These are phyloP conservation scores for Xerocomellus intermedius DNA, from an alignment of 768 basidiomycete genomes.

Conservation along the genomic window DNA sequence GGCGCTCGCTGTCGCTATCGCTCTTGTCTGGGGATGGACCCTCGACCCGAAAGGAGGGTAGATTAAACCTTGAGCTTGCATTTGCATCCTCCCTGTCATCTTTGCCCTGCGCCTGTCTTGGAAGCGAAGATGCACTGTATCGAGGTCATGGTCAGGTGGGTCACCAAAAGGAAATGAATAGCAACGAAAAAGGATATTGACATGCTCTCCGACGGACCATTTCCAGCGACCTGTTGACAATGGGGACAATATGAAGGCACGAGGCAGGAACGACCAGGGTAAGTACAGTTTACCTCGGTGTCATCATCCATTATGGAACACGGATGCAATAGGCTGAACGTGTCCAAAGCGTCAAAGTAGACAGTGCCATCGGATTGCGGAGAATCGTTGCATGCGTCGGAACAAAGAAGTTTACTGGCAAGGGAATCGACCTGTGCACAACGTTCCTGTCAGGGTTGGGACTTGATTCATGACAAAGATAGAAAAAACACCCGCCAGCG, in stretches of 20 bases:
- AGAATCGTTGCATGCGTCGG: neutral
- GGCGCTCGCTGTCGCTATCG: neutral
- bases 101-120: conserved; percentile 9
- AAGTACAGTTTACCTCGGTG: conserved; percentile 7
- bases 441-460: conserved; percentile 10
- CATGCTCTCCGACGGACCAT: conserved; percentile 9
- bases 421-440: conserved; percentile 5
- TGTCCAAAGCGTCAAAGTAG: conserved; percentile 27
- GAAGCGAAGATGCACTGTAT: conserved; percentile 6
- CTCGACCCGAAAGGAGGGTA: conserved; percentile 19
- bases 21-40: conserved; percentile 12
- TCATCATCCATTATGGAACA: conserved; percentile 4
- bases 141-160: conserved; percentile 6
- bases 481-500: neutral
- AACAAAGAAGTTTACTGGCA: neutral
- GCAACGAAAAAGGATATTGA: conserved; percentile 13
- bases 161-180: conserved; percentile 11
- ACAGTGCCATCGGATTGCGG: conserved; percentile 17
- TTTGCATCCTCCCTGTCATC: neutral
- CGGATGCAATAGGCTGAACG: conserved; percentile 4
- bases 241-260: neutral
- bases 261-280: neutral
- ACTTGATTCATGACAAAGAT: neutral
- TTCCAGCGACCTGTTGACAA: conserved; percentile 9
- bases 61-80: conserved; percentile 17